phyloP scores from a whole-genome alignment of 1,284 basidiomycete genomes.

The Ganoderma meredithae region DNA sequence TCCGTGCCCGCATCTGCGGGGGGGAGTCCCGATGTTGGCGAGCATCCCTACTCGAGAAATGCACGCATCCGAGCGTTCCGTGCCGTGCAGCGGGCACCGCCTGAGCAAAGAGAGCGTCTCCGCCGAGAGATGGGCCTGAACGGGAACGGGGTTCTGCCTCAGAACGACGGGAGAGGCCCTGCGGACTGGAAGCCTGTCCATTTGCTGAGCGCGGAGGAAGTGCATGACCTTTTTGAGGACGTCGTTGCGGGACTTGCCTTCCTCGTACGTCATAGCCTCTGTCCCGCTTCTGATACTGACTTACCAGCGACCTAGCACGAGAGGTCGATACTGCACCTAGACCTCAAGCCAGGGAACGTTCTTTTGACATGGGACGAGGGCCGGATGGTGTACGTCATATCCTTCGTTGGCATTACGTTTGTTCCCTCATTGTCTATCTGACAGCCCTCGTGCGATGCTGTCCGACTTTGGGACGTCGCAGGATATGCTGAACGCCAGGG shows the following conservation, averaged over 20 bases:
- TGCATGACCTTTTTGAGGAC: slow-evolving; percentile 78
- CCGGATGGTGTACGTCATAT: slow-evolving; percentile 67
- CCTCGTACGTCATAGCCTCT: slow-evolving; percentile 59
- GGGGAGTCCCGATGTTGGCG: background rate
- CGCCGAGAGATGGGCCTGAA: slow-evolving; percentile 54
- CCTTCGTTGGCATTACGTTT: background rate
- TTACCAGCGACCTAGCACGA: slow-evolving; percentile 63
- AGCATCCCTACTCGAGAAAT: slow-evolving; percentile 57
- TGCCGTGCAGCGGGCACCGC: slow-evolving; percentile 66
- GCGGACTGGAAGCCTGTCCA: slow-evolving; percentile 74
- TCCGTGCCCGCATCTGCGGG: slow-evolving; percentile 24
- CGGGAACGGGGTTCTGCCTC: slow-evolving; percentile 25
- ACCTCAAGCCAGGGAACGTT: slow-evolving; percentile 94
- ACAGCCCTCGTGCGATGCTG: slow-evolving; percentile 84
- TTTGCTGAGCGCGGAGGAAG: slow-evolving; percentile 82
- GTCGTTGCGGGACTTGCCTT: slow-evolving; percentile 83
- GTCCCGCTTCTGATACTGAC: background rate
- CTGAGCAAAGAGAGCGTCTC: slow-evolving; percentile 69
- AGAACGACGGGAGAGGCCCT: slow-evolving; percentile 25
- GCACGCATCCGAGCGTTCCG: slow-evolving; percentile 81
- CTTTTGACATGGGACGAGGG: slow-evolving; percentile 92
- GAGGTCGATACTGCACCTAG: slow-evolving; percentile 88
- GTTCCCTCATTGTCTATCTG: background rate
- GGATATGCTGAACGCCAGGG: slow-evolving; percentile 78
- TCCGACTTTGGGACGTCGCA: slow-evolving; percentile 96